Evolutionary conservation across 2,329 filamentous ascomycete species (phyloP).

Genomic region (Chrysosporium queenslandicum): DNA sequence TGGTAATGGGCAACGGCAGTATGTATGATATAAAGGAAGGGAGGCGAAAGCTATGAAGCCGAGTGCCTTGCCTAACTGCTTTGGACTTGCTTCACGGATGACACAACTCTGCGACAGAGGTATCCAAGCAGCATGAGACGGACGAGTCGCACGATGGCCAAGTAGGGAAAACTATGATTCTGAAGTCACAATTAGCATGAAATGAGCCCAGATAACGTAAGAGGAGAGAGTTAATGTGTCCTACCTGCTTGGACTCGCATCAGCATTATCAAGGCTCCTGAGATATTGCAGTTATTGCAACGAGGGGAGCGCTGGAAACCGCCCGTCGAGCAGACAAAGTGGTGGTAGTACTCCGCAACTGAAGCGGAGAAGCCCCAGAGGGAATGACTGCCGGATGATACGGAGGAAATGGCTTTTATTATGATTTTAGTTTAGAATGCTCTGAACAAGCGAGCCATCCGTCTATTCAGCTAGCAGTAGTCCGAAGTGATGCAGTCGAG

Average conservation of each 20-base stretch:
- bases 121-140: slow-evolving; percentile 2
- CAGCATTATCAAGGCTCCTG: slow-evolving; percentile 6
- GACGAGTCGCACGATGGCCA: slow-evolving; percentile 9
- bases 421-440: too few species aligned
- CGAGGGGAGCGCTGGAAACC: background rate
- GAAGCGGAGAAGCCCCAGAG: background rate
- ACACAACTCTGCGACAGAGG: slow-evolving; percentile 9
- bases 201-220: background rate
- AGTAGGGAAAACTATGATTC: background rate
- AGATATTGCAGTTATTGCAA: background rate
- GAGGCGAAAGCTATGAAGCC: background rate
- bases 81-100: slow-evolving; percentile 3
- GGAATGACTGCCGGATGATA: background rate
- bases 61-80: background rate
- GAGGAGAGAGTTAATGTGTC: background rate
- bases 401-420: too few species aligned
- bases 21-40: background rate
- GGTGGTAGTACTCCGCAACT: background rate
- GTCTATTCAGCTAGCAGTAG: too few species aligned
- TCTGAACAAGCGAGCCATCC: background rate
- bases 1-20: slow-evolving; percentile 8
- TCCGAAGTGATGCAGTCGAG: background rate
- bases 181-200: slow-evolving; percentile 7
- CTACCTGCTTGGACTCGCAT: background rate
- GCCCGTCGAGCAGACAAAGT: background rate